Evolutionary conservation across 2,329 filamentous ascomycete genomes (phyloP).

Genomic region (Diaporthe capsici): DNA sequence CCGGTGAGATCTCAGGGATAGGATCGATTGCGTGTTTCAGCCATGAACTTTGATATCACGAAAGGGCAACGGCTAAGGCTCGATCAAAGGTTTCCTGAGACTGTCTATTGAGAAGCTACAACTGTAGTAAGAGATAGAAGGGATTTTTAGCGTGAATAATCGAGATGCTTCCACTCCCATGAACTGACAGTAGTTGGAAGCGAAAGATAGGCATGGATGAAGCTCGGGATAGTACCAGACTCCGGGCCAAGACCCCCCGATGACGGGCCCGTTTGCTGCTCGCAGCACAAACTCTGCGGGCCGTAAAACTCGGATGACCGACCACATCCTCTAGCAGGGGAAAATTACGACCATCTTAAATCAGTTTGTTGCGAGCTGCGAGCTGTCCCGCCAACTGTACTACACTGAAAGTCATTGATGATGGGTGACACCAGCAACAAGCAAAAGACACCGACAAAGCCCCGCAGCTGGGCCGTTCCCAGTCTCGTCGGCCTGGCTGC

Average conservation of each 20-base stretch:
- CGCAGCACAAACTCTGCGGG: neutral
- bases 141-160: neutral
- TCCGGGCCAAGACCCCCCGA: neutral
- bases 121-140: no score
- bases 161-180: neutral
- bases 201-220: neutral
- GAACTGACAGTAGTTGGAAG: no score
- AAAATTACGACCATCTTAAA: neutral
- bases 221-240: neutral
- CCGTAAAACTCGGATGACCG: neutral
- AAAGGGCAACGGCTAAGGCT: neutral
- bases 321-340: neutral
- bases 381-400: no score
- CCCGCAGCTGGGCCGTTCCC: neutral
- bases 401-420: neutral
- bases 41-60: neutral
- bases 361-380: no score
- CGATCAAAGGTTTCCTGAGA: neutral
- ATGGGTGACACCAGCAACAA: neutral
- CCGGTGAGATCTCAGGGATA: constrained; percentile 43
- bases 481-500: neutral
- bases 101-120: no score
- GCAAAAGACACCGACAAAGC: neutral
- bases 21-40: neutral
- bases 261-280: neutral